A percentile compares a stretch with the other conserved stretches of the same genome.
phyloP scores from a whole-genome alignment of 2,329 filamentous ascomycete genomes.

The Aspergillus hortae region DNA sequence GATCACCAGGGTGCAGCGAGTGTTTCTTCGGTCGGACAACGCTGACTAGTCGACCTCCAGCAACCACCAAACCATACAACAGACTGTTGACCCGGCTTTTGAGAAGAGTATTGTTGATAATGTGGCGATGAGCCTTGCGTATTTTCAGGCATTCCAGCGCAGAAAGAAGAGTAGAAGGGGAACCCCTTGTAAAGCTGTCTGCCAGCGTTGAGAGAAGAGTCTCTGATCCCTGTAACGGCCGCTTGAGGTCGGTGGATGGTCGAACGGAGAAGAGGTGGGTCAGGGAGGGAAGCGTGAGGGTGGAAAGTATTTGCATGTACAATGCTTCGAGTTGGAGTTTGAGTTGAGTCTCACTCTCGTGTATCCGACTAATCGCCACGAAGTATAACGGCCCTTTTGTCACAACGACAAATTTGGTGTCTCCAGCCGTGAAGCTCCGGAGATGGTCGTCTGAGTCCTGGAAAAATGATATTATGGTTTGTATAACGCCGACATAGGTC shows the following conservation, averaged over 20 bases:
- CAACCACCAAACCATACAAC: slow-evolving; percentile 89
- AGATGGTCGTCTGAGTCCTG: slow-evolving; percentile 74
- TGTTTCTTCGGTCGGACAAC: slow-evolving; percentile 93
- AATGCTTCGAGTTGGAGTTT: slow-evolving; percentile 84
- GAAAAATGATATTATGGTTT: slow-evolving; percentile 97
- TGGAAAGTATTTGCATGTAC: slow-evolving; percentile 98
- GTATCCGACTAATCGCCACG: slow-evolving; percentile 84
- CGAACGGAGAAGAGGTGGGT: slow-evolving; percentile 83
- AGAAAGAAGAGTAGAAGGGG: slow-evolving; percentile 80
- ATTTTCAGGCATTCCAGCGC: slow-evolving; percentile 91
- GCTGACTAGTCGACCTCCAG: slow-evolving; percentile 87
- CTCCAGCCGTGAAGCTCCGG: slow-evolving; percentile 80
- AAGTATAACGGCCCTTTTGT: slow-evolving; percentile 87
- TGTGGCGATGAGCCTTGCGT: slow-evolving; percentile 77
- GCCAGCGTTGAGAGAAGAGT: slow-evolving; percentile 84
- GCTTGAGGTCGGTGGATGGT: slow-evolving; percentile 88
- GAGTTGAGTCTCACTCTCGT: slow-evolving; percentile 88
- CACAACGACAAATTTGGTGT: slow-evolving; percentile 78
- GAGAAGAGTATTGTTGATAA: slow-evolving; percentile 83
- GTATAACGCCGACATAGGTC: slow-evolving; percentile 88
- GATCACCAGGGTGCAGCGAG: slow-evolving; percentile 88
- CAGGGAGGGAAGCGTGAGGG: slow-evolving; percentile 81
- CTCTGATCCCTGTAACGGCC: slow-evolving; percentile 88
- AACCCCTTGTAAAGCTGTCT: slow-evolving; percentile 91
- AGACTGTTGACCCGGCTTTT: slow-evolving; percentile 73